Conservation (phyloP, 73 alveolate species). For the Stentor roeselii region DNA sequence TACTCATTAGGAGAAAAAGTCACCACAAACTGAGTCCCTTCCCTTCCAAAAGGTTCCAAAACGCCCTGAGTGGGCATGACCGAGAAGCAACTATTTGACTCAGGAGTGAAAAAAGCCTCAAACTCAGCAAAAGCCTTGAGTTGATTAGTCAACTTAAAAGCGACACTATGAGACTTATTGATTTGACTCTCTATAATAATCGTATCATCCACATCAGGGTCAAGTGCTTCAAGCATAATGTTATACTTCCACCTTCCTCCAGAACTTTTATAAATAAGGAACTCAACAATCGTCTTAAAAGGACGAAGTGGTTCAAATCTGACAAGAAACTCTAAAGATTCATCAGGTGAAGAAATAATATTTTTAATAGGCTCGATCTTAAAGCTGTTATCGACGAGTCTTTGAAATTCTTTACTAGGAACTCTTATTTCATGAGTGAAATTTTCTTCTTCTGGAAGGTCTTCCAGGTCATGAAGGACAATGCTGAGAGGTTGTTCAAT, state of each 20-base stretch:
- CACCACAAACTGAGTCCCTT: conserved; percentile 93
- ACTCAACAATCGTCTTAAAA: conserved; percentile 87
- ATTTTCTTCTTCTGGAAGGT: conserved; percentile 42
- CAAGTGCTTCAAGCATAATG: conserved; percentile 88
- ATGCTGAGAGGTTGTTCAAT: conserved; percentile 69
- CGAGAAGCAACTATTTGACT: conserved; percentile 88
- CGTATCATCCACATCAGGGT: conserved; percentile 96
- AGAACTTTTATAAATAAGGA: conserved; percentile 79
- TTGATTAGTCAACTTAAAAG: conserved; percentile 89
- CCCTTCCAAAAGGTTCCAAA: conserved; percentile 94
- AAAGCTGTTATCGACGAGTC: conserved; percentile 86
- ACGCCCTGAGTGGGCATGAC: conserved; percentile 91
- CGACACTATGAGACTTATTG: conserved; percentile 84
- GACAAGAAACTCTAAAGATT: conserved; percentile 79
- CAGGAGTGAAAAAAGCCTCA: conserved; percentile 94
- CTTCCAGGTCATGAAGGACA: conserved; percentile 52
- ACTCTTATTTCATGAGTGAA: conserved; percentile 85
- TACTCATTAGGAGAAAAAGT: conserved; percentile 96
- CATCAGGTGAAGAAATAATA: conserved; percentile 53
- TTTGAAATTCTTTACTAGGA: conserved; percentile 59
- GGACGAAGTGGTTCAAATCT: conserved; percentile 94
- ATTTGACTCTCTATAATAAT: conserved; percentile 86
- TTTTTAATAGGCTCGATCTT: conserved; percentile 78
- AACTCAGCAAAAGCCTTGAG: conserved; percentile 88
- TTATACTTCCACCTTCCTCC: conserved; percentile 99